Base-by-base conservation (phyloP, 192 early-diverging fungal species). In the Mortierella alpina region DNA sequence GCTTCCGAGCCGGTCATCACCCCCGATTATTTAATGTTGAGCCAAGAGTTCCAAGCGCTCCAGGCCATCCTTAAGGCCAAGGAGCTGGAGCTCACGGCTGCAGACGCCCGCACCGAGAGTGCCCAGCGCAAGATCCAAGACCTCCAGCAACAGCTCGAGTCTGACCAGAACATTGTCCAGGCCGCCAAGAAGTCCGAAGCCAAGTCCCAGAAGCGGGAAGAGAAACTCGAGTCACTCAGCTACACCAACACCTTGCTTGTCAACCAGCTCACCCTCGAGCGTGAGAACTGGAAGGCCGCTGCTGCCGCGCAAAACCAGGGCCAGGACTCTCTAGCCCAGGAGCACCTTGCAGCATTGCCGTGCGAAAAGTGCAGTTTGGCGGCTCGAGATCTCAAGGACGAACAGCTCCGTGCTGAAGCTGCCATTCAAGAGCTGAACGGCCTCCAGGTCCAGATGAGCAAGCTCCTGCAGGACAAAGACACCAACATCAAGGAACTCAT, bases 211-310 rank as follows among this genome's bases (percentile, higher is more conserved):
- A 51, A 13, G 39, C 6, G 60, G 7, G 44, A 54, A 7, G 65
- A 51, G 60, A 84, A 82, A 60, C 55, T 82, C 20, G 83, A 82
- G 66, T 82, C 83, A 13, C 77, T 84, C 59, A 59, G 57, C 11
- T 84, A 70, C 55, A 84, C 79, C 64, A 84, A 84, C 67, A 56
- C 67, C 41, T 48, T 84, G 5, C 51, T 84, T 47, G 59, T 82
- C 31, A 65, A 70, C 31, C 83, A 82, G 46, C 54, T 84, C 44
- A 15, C 50, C 50, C 50, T 31, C 31, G 31, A 31, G 31, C 31
- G 31, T 31, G 31, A 31, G 31, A 31, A 31, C 31, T 31, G 31
- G 31, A 31, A 31, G 31, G 31, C 31, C 31, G 31, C 31, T 31
- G 31, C 31, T 31, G 31, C 31, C 31, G 31, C 31, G 31, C 31